Evolutionary conservation across 2,329 filamentous ascomycete genomes (phyloP), one percentile per base, ranked within the genome.

Genomic region (Trichoderma polysporum): DNA sequence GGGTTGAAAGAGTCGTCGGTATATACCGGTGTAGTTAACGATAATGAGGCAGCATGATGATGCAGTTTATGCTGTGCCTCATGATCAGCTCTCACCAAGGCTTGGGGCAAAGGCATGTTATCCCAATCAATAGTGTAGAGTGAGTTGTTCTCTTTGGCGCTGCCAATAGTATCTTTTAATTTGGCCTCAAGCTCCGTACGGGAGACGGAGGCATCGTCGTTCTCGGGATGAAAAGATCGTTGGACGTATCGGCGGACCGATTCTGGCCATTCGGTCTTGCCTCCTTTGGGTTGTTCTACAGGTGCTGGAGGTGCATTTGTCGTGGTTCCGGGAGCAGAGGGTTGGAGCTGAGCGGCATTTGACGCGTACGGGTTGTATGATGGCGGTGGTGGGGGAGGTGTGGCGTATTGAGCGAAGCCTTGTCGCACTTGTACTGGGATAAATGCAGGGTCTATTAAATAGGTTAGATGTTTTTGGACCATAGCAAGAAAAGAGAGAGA

Each of bases 211-310:
- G 85, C 74, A 69, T 91, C 85, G 70, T 89, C 82, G 75, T 93
- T 91, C 67, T 88, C 86, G 29, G 88, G 86, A 59, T 91, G 88
- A 76, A 98, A 98, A 29, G 93, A 94, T 74, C 93, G 89, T 74
- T 93, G 90, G 35, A 98, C 94, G 80, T 97, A 98, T 71, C 86
- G 84, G 73, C 93, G 91, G 68, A 98, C 92, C n/a, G 90, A 87
- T 50, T 87, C 82, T 35, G 93, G 90, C 90, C 93, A 98, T 72
- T 91, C 88, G 73, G 90, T 89, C 81, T 90, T 92, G 75, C 84
- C 80, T 35, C 33, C 49, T 77, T 84, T 83, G 72, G 77, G 77
- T 70, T 73, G 74, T 72, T 77, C 73, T 67, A 72, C 67, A 69
- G 75, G 68, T 71, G 74, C 70, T 71, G 73, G 68, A 25, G 77